Conservation (phyloP, 2,329 filamentous ascomycete genomes). For the Exophiala xenobiotica region DNA sequence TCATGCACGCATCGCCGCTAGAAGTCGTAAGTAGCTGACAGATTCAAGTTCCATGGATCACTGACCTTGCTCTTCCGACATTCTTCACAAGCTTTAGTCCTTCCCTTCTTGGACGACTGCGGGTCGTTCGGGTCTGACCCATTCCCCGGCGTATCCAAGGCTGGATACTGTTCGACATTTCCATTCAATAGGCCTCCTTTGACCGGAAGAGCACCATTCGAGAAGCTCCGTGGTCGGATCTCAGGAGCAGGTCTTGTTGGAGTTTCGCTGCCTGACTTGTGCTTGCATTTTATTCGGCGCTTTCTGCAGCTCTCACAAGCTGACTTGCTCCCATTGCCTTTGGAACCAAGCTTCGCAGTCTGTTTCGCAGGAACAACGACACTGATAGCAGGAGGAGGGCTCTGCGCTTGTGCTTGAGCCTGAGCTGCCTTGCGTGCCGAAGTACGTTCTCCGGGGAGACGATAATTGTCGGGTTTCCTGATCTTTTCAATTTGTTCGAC, state of each 20-base stretch:
- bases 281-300: constrained; percentile 62
- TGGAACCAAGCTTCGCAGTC: constrained; percentile 54
- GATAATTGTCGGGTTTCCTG: constrained; percentile 27
- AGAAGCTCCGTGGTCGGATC: constrained; percentile 31
- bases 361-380: constrained; percentile 2
- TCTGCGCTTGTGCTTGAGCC: constrained; percentile 16
- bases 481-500: constrained; percentile 21
- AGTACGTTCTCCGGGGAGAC: constrained; percentile 40
- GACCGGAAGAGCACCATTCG: constrained; percentile 20
- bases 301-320: constrained; percentile 64
- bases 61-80: constrained; percentile 67
- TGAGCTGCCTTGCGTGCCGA: constrained; percentile 40
- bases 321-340: constrained; percentile 37
- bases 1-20: constrained; percentile 68
- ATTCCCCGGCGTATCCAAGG: constrained; percentile 9
- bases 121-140: constrained; percentile 7
- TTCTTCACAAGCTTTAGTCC: constrained; percentile 65
- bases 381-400: constrained; percentile 1
- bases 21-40: constrained; percentile 27
- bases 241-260: constrained; percentile 34
- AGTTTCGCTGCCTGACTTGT: constrained; percentile 54
- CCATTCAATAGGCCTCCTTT: constrained; percentile 7
- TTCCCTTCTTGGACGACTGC: constrained; percentile 51
- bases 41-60: constrained; percentile 13
- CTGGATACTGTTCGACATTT: constrained; percentile 4